Conservation (phyloP, 805 yeast genomes). For the Candida orba region DNA sequence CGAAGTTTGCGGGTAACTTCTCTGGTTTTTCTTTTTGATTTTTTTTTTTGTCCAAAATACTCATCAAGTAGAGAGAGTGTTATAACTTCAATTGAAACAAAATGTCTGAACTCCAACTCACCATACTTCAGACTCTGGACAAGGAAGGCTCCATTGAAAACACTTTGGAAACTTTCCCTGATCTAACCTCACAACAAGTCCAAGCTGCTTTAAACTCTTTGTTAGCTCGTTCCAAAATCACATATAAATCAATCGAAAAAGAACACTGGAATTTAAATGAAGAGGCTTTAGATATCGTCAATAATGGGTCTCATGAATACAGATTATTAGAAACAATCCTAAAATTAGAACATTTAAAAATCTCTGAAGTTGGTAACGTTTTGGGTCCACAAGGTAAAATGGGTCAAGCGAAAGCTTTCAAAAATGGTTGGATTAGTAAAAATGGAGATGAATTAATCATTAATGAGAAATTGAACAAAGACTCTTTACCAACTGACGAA, state of each 20-base stretch:
- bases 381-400: conserved; percentile 81
- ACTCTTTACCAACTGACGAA: conserved; percentile 50
- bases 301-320: conserved; percentile 85
- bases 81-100: too few species aligned
- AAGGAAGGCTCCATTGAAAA: conserved; percentile 57
- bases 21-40: background rate
- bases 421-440: conserved; percentile 92
- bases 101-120: conserved; percentile 66
- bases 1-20: background rate
- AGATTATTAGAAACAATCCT: conserved; percentile 72
- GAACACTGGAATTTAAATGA: conserved; percentile 69
- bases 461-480: conserved; percentile 39
- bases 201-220: conserved; percentile 85
- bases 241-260: conserved; percentile 62
- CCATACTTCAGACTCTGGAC: conserved; percentile 58
- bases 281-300: conserved; percentile 77
- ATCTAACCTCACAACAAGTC: conserved; percentile 52
- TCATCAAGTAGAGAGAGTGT: background rate
- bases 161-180: conserved; percentile 62
- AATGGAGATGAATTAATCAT: conserved; percentile 74
- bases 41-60: background rate
- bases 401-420: conserved; percentile 97
- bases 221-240: conserved; percentile 75
- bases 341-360: conserved; percentile 71
- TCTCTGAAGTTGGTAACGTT: conserved; percentile 63